phyloP scores from a whole-genome alignment of 768 basidiomycete genomes.

The Leccinellum luteum region DNA sequence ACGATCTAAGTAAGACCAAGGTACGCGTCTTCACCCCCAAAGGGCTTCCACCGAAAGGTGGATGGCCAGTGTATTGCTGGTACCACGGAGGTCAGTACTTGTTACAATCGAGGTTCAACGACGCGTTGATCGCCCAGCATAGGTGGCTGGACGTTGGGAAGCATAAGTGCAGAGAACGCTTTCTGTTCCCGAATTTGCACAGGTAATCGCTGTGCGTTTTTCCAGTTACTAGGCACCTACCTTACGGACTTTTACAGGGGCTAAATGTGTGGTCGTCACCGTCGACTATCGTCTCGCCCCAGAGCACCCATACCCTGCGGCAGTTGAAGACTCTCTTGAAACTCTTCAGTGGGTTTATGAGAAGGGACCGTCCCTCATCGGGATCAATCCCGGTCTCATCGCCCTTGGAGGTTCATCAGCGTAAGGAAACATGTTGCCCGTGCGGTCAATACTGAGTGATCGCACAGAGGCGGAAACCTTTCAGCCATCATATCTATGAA shows the following conservation, averaged over 20 bases:
- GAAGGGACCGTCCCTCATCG: constrained; percentile 46
- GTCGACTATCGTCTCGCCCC: constrained; percentile 36
- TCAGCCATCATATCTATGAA: constrained; percentile 67
- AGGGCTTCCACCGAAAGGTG: constrained; percentile 43
- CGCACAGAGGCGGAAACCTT: constrained; percentile 67
- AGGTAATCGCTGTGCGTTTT: constrained; percentile 14
- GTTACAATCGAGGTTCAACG: not conserved
- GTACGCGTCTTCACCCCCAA: constrained; percentile 65
- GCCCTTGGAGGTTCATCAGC: constrained; percentile 76
- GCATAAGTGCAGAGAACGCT: constrained; percentile 55
- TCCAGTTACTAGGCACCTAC: not conserved
- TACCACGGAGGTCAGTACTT: constrained; percentile 63
- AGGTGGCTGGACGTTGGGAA: constrained; percentile 81
- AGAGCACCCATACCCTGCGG: constrained; percentile 33
- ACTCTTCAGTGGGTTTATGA: constrained; percentile 36
- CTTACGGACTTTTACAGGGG: constrained; percentile 16
- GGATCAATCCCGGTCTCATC: constrained; percentile 48
- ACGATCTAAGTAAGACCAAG: constrained; percentile 47
- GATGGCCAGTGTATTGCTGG: constrained; percentile 74
- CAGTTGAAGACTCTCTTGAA: constrained; percentile 32
- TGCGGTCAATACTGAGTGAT: not conserved
- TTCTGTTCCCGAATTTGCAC: constrained; percentile 42
- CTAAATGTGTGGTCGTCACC: constrained; percentile 33
- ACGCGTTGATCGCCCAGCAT: not conserved
- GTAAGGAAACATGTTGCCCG: constrained; percentile 29